Conservation (phyloP, 2,329 filamentous ascomycete genomes). For the Arthrobotrys sphaeroides region DNA sequence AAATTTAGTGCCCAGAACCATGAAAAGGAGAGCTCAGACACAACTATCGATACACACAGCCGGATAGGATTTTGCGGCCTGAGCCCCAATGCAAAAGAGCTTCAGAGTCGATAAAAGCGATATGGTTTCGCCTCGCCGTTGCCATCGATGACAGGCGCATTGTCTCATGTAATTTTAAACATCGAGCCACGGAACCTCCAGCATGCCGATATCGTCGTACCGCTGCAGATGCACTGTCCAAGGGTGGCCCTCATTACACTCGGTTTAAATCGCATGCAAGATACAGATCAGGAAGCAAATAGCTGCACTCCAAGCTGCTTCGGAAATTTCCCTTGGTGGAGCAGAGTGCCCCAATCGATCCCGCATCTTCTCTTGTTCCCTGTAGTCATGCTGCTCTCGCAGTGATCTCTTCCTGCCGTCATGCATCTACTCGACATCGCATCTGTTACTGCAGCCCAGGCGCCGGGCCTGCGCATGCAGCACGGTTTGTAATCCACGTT, state of each 20-base stretch:
- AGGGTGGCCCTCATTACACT: conserved; percentile 8
- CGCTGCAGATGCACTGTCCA: conserved; percentile 21
- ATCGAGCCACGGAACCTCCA: conserved; percentile 5
- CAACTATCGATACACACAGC: conserved; percentile 38
- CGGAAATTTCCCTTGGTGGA: conserved; percentile 9
- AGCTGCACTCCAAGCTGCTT: conserved; percentile 3
- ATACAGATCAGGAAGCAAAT: conserved; percentile 39
- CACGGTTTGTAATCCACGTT: conserved; percentile 13
- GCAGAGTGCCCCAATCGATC: neutral
- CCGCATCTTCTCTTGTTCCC: neutral
- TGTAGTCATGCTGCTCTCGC: neutral
- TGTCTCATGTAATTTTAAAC: conserved; percentile 7
- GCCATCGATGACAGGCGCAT: neutral
- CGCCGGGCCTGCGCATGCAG: conserved; percentile 15
- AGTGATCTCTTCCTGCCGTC: conserved; percentile 17
- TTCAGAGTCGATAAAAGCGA: neutral
- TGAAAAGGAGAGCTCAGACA: conserved; percentile 48
- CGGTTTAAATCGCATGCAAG: conserved; percentile 40
- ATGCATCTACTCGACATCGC: conserved; percentile 23
- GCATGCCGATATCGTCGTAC: conserved; percentile 11
- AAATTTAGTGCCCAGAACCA: conserved; percentile 38
- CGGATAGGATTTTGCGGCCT: neutral
- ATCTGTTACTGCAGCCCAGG: conserved; percentile 38
- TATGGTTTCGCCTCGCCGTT: neutral
- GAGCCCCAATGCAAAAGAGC: neutral